A percentile compares a stretch with the other conserved stretches of the same genome.
Conservation (phyloP, 2,329 filamentous ascomycete species). For the Mycocentrospora acerina region DNA sequence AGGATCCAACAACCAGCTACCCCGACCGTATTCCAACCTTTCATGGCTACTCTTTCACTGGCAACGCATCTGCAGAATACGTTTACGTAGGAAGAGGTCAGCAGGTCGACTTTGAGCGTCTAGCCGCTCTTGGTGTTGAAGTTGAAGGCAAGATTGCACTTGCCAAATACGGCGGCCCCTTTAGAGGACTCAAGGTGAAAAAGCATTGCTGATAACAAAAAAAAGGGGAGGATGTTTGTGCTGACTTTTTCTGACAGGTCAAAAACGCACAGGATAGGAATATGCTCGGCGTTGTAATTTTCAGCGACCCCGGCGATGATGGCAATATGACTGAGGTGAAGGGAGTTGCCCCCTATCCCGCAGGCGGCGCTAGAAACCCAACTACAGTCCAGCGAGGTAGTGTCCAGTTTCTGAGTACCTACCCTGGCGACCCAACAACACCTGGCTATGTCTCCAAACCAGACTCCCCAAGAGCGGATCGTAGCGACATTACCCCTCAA, state of each 20-base stretch:
- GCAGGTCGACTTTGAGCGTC: constrained; percentile 49
- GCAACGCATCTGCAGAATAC: constrained; percentile 51
- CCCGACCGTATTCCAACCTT: constrained; percentile 48
- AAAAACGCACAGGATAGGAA: constrained; percentile 50
- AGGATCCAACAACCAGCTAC: constrained; percentile 40
- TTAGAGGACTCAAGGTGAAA: constrained; percentile 50
- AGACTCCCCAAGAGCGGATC: constrained; percentile 69
- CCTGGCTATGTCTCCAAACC: constrained; percentile 78
- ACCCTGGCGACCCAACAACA: constrained; percentile 47
- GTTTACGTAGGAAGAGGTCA: constrained; percentile 49
- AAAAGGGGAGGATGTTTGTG: too few relatives aligned
- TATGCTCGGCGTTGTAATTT: constrained; percentile 50
- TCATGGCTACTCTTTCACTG: constrained; percentile 51
- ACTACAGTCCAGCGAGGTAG: constrained; percentile 49
- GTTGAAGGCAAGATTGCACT: constrained; percentile 53
- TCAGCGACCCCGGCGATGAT: constrained; percentile 50
- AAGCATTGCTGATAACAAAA: too few relatives aligned
- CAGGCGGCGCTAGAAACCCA: constrained; percentile 49
- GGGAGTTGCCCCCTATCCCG: constrained; percentile 46
- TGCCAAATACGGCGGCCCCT: constrained; percentile 49
- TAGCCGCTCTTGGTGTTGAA: constrained; percentile 44
- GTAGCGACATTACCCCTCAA: constrained; percentile 64
- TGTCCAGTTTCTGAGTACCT: constrained; percentile 62
- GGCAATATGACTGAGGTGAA: constrained; percentile 51
- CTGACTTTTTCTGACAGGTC: too few relatives aligned